These are phyloP conservation scores for Clitopilus hobsonii DNA, from an alignment of 768 basidiomycete genomes.

Conservation along the genomic window DNA sequence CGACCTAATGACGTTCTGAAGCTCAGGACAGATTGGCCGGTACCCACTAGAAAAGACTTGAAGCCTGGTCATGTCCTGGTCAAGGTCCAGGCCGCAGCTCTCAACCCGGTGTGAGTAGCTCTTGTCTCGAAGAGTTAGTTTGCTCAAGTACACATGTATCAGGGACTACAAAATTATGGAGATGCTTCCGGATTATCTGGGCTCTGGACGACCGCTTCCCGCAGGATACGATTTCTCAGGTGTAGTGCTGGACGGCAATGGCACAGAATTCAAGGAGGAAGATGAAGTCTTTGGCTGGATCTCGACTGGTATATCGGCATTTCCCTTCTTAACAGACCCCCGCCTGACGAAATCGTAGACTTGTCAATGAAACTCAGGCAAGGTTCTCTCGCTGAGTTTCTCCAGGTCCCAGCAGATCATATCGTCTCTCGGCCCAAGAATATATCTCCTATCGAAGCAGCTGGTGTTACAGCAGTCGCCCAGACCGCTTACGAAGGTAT, in stretches of 20 bases:
- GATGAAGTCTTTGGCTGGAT: slow-evolving; percentile 63
- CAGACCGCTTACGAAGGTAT: slow-evolving; percentile 58
- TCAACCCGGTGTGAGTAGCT: slow-evolving; percentile 61
- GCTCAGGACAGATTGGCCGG: slow-evolving; percentile 30
- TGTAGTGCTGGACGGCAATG: slow-evolving; percentile 50
- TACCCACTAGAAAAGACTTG: slow-evolving; percentile 24
- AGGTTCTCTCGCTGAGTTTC: slow-evolving; percentile 60
- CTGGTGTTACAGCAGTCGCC: slow-evolving; percentile 53
- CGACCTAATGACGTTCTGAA: slow-evolving; percentile 25
- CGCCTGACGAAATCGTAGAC: slow-evolving; percentile 5
- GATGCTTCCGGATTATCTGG: slow-evolving; percentile 34
- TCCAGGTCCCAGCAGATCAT: slow-evolving; percentile 33
- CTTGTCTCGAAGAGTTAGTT: not conserved
- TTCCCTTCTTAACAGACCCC: not conserved
- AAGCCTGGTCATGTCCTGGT: slow-evolving; percentile 28
- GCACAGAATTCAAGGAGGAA: slow-evolving; percentile 46
- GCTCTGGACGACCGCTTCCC: slow-evolving; percentile 43
- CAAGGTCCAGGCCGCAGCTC: slow-evolving; percentile 39
- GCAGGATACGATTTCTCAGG: slow-evolving; percentile 66
- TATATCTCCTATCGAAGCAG: slow-evolving; percentile 51
- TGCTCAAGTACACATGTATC: not conserved
- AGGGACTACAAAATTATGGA: slow-evolving; percentile 62
- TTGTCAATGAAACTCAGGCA: slow-evolving; percentile 32
- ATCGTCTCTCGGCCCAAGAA: slow-evolving; percentile 42
- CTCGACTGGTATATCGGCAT: slow-evolving; percentile 21